These are phyloP conservation scores for Candolleomyces eurysporus DNA, from an alignment of 768 basidiomycete genomes.

Conservation along the genomic window DNA sequence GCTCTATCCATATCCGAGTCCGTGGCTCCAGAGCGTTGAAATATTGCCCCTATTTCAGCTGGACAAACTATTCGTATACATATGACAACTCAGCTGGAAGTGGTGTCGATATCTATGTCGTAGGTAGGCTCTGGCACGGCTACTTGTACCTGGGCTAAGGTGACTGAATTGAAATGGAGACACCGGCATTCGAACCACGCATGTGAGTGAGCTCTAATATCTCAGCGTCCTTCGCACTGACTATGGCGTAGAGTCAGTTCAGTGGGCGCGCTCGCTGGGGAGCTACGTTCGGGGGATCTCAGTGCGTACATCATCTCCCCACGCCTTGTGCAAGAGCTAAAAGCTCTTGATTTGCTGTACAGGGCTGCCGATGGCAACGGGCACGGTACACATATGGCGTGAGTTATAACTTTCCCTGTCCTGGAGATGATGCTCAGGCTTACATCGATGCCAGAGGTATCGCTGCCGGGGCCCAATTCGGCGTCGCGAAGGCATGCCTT, in stretches of 20 bases:
- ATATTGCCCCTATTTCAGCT: not conserved
- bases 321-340: not conserved
- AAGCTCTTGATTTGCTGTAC: not conserved
- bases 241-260: constrained; percentile 22
- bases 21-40: no score
- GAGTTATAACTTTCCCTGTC: not conserved
- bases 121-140: constrained; percentile 24
- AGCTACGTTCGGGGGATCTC: constrained; percentile 27
- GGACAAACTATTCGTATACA: constrained; percentile 8
- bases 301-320: constrained; percentile 9
- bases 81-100: constrained; percentile 25
- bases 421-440: not conserved
- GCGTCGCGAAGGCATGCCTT: constrained; percentile 18
- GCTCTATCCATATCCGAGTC: no score
- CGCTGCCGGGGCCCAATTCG: constrained; percentile 21
- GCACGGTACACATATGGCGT: constrained; percentile 33
- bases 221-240: not conserved
- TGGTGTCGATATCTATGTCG: constrained; percentile 37
- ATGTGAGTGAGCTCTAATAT: not conserved
- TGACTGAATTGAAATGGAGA: constrained; percentile 11
- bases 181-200: constrained; percentile 9
- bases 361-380: constrained; percentile 33
- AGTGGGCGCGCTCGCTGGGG: constrained; percentile 39
- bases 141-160: not conserved
- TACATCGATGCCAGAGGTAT: constrained; percentile 12